These are phyloP conservation scores for Flaveria robusta DNA, from an alignment of 129 eudicot species.

Conservation along the genomic window DNA sequence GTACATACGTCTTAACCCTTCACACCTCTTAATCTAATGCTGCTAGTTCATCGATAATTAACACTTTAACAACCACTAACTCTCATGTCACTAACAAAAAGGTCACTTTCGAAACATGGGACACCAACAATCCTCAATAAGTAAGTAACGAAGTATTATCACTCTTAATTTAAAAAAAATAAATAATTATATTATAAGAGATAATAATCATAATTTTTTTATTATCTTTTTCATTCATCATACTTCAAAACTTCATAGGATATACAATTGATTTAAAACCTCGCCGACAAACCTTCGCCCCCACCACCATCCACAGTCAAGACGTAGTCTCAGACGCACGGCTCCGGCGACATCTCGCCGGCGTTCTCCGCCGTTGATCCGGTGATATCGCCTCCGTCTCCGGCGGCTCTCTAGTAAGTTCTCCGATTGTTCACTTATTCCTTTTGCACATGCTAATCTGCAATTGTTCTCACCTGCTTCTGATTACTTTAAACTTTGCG, in stretches of 20 bases:
- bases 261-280: background rate
- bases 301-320: constrained; percentile 27
- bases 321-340: constrained; percentile 30
- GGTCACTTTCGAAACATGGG: no score
- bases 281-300: constrained; percentile 21
- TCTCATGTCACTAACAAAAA: no score
- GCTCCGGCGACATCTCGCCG: constrained; percentile 37
- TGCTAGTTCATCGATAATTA: no score
- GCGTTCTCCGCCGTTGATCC: constrained; percentile 33
- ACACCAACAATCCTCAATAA: no score
- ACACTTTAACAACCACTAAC: no score
- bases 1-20: no score
- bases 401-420: constrained; percentile 25
- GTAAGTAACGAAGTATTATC: no score
- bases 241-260: background rate
- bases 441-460: constrained; percentile 14
- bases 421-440: background rate
- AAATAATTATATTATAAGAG: no score
- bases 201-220: no score
- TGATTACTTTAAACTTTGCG: constrained; percentile 17
- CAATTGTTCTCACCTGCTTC: constrained; percentile 17
- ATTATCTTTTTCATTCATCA: no score
- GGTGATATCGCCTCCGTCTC: background rate
- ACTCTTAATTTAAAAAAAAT: no score
- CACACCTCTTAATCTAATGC: no score